Evolutionary conservation across 2,329 filamentous ascomycete species (phyloP), one percentile per base, ranked within the genome.

Genomic region (Coniella vitis): DNA sequence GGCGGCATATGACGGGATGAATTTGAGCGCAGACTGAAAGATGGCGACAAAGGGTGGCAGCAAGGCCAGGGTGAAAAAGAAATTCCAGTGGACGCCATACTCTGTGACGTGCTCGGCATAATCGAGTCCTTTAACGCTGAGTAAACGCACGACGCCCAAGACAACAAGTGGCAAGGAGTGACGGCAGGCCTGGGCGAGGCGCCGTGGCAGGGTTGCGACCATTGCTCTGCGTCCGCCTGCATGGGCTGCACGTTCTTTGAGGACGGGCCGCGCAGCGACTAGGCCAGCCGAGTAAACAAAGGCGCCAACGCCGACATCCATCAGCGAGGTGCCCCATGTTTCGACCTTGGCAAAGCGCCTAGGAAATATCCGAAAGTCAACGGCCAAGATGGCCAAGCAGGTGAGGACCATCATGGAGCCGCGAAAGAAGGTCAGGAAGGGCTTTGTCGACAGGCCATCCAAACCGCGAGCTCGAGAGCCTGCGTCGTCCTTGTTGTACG

Each of bases 71-170:
- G 93, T 98, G 69, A 97, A 97, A 75, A 98, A 98, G 67, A 98
- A 98, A 66, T 98, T 98, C 93, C 93, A 98, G 66, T 98, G 93
- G 9, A 98, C 88, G 38, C 93, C 93, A 62, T 98, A 98, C 64
- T 98, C 93, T 13, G 88, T 90, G 51, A 96, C 89, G 70, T 98
- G 93, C 65, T 98, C 93, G 3, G 90, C 90, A 63, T 98, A 98
- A 63, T 97, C 90, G 25, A 96, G 72, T 7, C 88, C 87, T 69
- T 98, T 98, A 62, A 97, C 90, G 58, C 84, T 94, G 56, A 89
- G 81, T 20, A 97, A 75, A 20, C 93, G 82, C 48, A 94, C 73
- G 20, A 93, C 63, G 13, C 93, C 93, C 4, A 98, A 74, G 2
- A 85, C 72, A 17, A 96, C 69, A 4, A 98, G 74, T 1, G 93